Base-by-base conservation (phyloP, 2,329 filamentous ascomycete genomes). In the Fusarium hainanense region DNA sequence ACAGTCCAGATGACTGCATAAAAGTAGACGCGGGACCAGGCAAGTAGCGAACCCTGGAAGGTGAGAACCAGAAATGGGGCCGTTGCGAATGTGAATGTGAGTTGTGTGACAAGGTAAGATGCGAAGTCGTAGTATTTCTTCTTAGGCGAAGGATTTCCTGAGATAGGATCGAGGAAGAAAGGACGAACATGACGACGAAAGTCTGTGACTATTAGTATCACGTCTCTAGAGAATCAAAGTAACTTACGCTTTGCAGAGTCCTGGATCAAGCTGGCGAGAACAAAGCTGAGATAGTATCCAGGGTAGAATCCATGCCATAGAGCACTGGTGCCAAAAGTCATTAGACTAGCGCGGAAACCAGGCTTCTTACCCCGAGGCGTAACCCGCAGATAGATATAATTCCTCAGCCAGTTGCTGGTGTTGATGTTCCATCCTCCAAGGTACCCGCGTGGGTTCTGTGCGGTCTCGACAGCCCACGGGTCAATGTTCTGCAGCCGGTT, bases 241-340 rank as follows among this genome's bases (percentile, higher is more conserved):
- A 28, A 86, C 91, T 79, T 85, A 98, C 94, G 94, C 84, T 99
- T 99, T 58, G 96, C 94, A 20, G 91, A 91, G 4, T 94, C 98
- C 78, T 99, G 96, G 30, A 98, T 88, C 71, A 99, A 92, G 66
- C 93, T 94, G 2, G 93, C 96, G 10, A 98, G 85, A 42, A 98
- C 82, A 76, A 99, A 99, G 7, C 92, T 87, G 65, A 99, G 82
- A 79, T 98, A 98, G 80, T 99, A 99, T 8, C 96, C 96, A 0
- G 96, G 95, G 73, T 97, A 97, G 81, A 99, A 99, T 30, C 96
- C 96, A 77, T 99, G 96, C 96, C 96, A 99, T 72, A 98, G 91
- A 5, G 96, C 95, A 76, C 94, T 97, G 21, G 96, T 98, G 9
- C 90, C 88, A 78, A 99, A 99, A 0, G 96, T 99, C 34, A 94